phyloP scores from a whole-genome alignment of 2,329 filamentous ascomycete species.

The Colletotrichum nymphaeae region DNA sequence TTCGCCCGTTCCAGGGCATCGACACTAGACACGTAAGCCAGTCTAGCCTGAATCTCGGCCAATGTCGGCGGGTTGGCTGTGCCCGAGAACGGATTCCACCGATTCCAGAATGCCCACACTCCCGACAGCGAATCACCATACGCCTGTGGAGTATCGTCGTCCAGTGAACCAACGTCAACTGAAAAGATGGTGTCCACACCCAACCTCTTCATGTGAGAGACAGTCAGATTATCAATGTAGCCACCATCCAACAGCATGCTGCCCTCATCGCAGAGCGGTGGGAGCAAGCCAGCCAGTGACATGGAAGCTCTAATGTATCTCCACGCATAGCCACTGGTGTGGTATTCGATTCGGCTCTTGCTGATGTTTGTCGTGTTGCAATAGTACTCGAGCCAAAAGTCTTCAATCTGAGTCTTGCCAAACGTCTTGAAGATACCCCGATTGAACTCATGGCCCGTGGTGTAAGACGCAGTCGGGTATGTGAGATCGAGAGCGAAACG shows the following conservation, averaged over 20 bases:
- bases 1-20: constrained; percentile 96
- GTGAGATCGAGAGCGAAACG: constrained; percentile 96
- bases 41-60: constrained; percentile 92
- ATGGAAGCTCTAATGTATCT: constrained; percentile 96
- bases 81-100: constrained; percentile 95
- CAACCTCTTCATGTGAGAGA: constrained; percentile 95
- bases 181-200: constrained; percentile 96
- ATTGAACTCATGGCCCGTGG: constrained; percentile 98
- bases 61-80: constrained; percentile 93
- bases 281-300: constrained; percentile 92
- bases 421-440: constrained; percentile 99
- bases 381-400: constrained; percentile 99
- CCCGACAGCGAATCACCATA: constrained; percentile 96
- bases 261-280: constrained; percentile 95
- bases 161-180: constrained; percentile 91
- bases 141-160: constrained; percentile 90
- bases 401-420: constrained; percentile 95
- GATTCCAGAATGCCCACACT: constrained; percentile 93
- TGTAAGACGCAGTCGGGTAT: constrained; percentile 96
- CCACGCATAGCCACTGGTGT: constrained; percentile 98
- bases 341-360: constrained; percentile 90
- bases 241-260: constrained; percentile 97
- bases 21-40: constrained; percentile 95
- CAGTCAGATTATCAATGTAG: constrained; percentile 96
- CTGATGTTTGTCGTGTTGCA: constrained; percentile 99